A percentile compares a stretch with the other conserved stretches of the same genome.
Evolutionary conservation across 441 rosid species (phyloP).

Genomic region (Dalechampia spathulata): DNA sequence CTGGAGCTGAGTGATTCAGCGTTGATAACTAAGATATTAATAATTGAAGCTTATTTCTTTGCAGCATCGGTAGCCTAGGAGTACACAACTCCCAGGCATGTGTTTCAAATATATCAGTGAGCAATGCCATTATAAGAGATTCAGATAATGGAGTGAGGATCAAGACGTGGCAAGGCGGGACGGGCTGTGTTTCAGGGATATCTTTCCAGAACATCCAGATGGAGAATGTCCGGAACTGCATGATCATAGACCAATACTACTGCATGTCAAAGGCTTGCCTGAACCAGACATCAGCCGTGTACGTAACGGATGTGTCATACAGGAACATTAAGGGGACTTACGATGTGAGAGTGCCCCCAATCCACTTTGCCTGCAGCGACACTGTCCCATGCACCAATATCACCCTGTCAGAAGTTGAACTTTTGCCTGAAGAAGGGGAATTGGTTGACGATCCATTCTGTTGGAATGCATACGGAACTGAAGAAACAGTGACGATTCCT

Average conservation of each 20-base stretch:
- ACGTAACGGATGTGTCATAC: conserved; percentile 52
- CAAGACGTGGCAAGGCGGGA: conserved; percentile 97
- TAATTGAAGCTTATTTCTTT: background rate
- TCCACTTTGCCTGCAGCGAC: conserved; percentile 95
- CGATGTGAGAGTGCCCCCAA: conserved; percentile 71
- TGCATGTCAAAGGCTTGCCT: conserved; percentile 57
- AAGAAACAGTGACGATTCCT: conserved; percentile 78
- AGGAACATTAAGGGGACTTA: conserved; percentile 86
- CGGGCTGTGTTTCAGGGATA: conserved; percentile 64
- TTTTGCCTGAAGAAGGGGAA: conserved; percentile 80
- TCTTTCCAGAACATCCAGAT: conserved; percentile 78
- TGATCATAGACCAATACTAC: conserved; percentile 84
- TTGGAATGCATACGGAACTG: conserved; percentile 86
- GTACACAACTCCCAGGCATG: conserved; percentile 91
- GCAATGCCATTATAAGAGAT: conserved; percentile 56
- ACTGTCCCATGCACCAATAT: conserved; percentile 87
- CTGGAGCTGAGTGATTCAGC: no score
- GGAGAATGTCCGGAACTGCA: conserved; percentile 89
- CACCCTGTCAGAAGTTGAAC: conserved; percentile 81
- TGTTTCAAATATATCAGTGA: conserved; percentile 78
- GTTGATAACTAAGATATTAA: no score
- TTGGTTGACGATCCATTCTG: conserved; percentile 82
- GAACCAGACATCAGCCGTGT: conserved; percentile 83
- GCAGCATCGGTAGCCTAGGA: conserved; percentile 93
- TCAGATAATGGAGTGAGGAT: conserved; percentile 88